Base-by-base conservation (phyloP, 192 early-diverging fungal species). In the Umbelopsis isabellina region DNA sequence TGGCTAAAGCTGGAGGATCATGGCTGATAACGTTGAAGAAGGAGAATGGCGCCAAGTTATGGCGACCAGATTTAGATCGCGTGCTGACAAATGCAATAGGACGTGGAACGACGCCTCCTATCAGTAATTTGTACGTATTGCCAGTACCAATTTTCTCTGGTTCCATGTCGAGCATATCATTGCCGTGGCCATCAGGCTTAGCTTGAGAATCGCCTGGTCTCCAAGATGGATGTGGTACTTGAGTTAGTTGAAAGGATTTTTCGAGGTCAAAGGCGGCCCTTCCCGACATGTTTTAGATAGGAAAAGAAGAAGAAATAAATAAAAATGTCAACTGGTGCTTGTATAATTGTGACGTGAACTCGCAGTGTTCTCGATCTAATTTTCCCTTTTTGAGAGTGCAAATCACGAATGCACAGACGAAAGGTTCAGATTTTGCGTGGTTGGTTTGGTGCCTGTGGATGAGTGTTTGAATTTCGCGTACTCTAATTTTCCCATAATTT, bases 21-120 rank as follows among this genome's bases (percentile, higher is more conserved):
- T 85, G 73, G 48, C 80, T 69, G n/a, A 82, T 77, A 7, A 76
- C 69, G 65, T 75, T 85, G 71, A 83, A 85, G 61, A 80, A 84
- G 6, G 68, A 73, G 46, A 80, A 85, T 0, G 84, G 82, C 10
- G 84, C 84, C 16, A 85, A 51, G 66, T 85, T 85, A 10, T 67
- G 50, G 12, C 49, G 58, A 15, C 71, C 73, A 7, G 65, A 55
- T 22, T 71, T 72, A 13, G 64, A 66, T 7, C 69, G 50, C 1
- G 84, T 85, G 20, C 69, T 73, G 25, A 84, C 79, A 47, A 85
- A 69, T 30, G 84, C 84, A 65, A 85, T 83, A 0, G 84, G 84
- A 10, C 84, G 83, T 5, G 84, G 84, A 23, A 85, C 83, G 0
- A 85, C 77, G 20, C 75, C 55, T 22, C 74, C 72, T 50, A 85